Evolutionary conservation across 140 eudicot species (phyloP), one percentile per base, ranked within the genome.

Genomic region (Ambrosia hybrid): DNA sequence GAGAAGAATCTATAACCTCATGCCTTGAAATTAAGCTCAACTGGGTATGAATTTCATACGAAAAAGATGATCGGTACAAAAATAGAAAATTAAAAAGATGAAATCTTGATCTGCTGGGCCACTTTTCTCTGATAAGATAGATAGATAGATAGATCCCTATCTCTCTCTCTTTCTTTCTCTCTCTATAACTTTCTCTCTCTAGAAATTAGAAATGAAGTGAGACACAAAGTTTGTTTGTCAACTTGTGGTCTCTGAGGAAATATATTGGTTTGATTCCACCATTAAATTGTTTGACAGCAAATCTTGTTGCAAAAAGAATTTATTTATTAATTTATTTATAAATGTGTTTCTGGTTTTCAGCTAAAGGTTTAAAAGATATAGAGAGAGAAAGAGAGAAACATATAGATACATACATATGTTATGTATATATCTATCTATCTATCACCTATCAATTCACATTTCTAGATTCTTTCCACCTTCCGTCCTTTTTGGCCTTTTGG

Each of bases 391-490:
- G 46, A 72, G 46, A 57, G 9, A 75, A 13, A 56, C 16, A 66
- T 1, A 68, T 0, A 48, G 1, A 68, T 11, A 57, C 16, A 46
- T 11, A 62, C 17, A 67, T 66, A 41, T 26, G 30, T 33, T 56
- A 17, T 11, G 37, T 67, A 36, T 76, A n/a, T 76, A 57, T 46
- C 80, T 56, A 17, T 11, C 16, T 67, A 36, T 76, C 9, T 76
- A 57, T 46, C 80, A 76, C 74, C 73, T 57, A 68, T 76, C 74
- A 68, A 48, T 73, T 73, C 70, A 76, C 71, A 77, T 77, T 72
- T 78, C 70, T 72, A 78, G 86, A 88, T 80, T 83, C 88, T 85
- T 67, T 68, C 88, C 63, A 76, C 73, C 82, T 64, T 78, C 77
- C 65, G 73, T 71, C 78, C 82, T 36, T 71, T 78, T 78, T 53